These are phyloP conservation scores for Metrosideros polymorpha DNA, from an alignment of 441 rosid genomes.

Conservation along the genomic window DNA sequence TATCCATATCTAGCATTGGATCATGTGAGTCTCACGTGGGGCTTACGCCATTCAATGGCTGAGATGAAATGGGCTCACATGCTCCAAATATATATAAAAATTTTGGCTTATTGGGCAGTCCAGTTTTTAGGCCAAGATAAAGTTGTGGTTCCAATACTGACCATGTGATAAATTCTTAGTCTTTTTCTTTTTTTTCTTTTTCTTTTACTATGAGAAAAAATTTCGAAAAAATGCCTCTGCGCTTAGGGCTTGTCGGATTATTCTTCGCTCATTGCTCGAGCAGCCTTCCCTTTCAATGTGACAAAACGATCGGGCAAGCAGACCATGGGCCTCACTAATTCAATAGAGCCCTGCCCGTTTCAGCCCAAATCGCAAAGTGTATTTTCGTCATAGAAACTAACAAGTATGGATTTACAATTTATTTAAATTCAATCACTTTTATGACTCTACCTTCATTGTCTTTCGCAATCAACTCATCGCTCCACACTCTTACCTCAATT, in stretches of 20 bases:
- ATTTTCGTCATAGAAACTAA: neutral
- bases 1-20: accelerated
- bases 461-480: no score
- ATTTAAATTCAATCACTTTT: no score
- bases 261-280: neutral
- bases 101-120: neutral
- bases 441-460: no score
- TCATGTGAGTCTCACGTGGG: neutral
- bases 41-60: accelerated
- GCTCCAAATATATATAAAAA: accelerated
- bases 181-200: neutral
- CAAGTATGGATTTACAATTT: no score
- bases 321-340: neutral
- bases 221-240: neutral
- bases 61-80: neutral
- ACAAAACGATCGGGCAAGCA: neutral
- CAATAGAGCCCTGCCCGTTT: neutral
- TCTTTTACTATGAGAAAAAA: neutral
- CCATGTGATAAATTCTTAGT: neutral
- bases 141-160: neutral
- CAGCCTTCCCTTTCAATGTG: neutral
- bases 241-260: neutral
- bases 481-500: no score
- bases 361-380: neutral
- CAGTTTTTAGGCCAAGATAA: neutral